Percentiles rank a stretch among this genome's conserved stretches.
Evolutionary conservation across 169 alveolate genomes (phyloP).

Genomic region (Plasmodium malariae): DNA sequence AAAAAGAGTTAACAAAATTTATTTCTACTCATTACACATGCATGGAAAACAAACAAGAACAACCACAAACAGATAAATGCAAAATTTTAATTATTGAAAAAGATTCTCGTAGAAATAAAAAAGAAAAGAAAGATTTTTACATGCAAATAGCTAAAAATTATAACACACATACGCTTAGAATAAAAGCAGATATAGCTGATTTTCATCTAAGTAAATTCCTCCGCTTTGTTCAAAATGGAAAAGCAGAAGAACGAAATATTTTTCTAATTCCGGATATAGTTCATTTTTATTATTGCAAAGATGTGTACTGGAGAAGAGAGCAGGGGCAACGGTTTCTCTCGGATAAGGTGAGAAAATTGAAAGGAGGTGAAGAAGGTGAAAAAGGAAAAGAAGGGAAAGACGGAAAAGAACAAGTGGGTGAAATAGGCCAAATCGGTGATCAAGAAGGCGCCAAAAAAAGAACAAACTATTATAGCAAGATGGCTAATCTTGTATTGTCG

Average conservation of each 20-base stretch:
- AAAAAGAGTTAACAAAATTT: background rate
- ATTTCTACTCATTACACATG: no score
- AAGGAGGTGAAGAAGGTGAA: no score
- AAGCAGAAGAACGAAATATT: background rate
- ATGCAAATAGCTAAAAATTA: slow-evolving; percentile 41
- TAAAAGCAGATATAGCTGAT: slow-evolving; percentile 47
- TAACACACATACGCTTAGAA: slow-evolving; percentile 20
- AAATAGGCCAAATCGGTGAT: no score
- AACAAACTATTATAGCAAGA: no score
- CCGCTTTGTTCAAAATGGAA: slow-evolving; percentile 5
- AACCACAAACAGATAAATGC: slow-evolving; percentile 15
- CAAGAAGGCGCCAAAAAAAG: no score
- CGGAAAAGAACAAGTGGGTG: no score
- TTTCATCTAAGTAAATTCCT: slow-evolving; percentile 19
- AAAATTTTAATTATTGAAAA: slow-evolving; percentile 55
- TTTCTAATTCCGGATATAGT: slow-evolving; percentile 29
- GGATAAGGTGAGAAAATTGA: no score
- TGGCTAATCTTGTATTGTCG: background rate
- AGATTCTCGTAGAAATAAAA: slow-evolving; percentile 50
- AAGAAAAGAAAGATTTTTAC: slow-evolving; percentile 51
- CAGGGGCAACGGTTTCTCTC: no score
- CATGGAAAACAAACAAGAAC: background rate
- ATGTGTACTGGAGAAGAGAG: no score
- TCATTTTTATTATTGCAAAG: slow-evolving; percentile 45
- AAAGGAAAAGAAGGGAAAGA: no score